Conservation (phyloP, 1,139 yeast species). For the Candida sanyaensis region DNA sequence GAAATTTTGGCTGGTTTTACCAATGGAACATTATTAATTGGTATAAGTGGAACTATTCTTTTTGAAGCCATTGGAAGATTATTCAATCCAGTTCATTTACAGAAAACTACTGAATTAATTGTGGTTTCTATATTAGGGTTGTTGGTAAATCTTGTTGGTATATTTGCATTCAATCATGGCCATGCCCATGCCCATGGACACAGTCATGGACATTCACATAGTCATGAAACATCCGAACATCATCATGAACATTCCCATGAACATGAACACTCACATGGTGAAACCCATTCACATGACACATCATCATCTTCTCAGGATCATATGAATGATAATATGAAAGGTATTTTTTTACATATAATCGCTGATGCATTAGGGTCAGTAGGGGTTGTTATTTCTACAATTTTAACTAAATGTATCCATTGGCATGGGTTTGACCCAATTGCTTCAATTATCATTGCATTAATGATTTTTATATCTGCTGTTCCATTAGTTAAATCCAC, state of each 20-base stretch:
- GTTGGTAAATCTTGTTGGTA: conserved; percentile 86
- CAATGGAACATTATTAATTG: conserved; percentile 83
- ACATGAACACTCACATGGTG: conserved; percentile 26
- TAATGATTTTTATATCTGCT: conserved; percentile 77
- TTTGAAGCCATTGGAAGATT: conserved; percentile 86
- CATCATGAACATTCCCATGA: conserved; percentile 16
- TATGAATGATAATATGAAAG: conserved; percentile 87
- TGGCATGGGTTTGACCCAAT: conserved; percentile 84
- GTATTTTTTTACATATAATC: conserved; percentile 86
- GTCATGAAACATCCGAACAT: conserved; percentile 21
- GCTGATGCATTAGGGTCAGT: conserved; percentile 98
- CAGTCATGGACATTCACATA: conserved; percentile 37
- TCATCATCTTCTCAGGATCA: conserved; percentile 19
- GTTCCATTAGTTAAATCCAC: conserved; percentile 83
- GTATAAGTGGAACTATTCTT: conserved; percentile 85
- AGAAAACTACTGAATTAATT: conserved; percentile 81
- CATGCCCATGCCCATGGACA: conserved; percentile 41
- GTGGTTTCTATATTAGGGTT: conserved; percentile 85
- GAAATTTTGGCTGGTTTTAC: conserved; percentile 95
- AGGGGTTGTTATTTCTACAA: conserved; percentile 89
- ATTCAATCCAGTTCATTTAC: conserved; percentile 71
- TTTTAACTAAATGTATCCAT: conserved; percentile 57
- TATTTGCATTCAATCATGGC: conserved; percentile 91
- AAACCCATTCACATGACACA: conserved; percentile 3
- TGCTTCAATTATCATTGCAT: conserved; percentile 86